phyloP scores from a whole-genome alignment of 495 filamentous ascomycete genomes.

The Talaromyces ruber region DNA sequence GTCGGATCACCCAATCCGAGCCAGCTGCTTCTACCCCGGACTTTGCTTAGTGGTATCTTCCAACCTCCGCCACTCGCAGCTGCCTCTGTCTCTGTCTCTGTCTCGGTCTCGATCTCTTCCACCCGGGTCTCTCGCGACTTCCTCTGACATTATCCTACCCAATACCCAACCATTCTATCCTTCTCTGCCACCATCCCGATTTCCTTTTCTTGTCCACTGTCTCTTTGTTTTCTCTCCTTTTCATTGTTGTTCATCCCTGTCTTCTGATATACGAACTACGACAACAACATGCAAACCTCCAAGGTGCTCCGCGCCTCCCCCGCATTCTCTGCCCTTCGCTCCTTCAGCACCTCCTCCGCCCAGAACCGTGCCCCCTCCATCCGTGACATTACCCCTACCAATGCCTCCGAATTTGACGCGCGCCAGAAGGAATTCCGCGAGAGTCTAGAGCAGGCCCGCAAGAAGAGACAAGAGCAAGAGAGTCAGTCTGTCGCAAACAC shows the following conservation, averaged over 20 bases:
- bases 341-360: constrained; percentile 51
- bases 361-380: constrained; percentile 63
- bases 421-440: constrained; percentile 83
- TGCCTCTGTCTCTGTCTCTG: constrained; percentile 16
- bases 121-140: neutral
- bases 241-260: constrained; percentile 3
- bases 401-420: constrained; percentile 63
- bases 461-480: constrained; percentile 70
- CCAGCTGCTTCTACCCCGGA: constrained; percentile 11
- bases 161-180: neutral
- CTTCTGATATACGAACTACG: constrained; percentile 8
- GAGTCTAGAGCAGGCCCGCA: constrained; percentile 65
- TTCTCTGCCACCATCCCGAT: neutral
- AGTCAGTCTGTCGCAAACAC: constrained; percentile 56
- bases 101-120: constrained; percentile 14
- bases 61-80: constrained; percentile 7
- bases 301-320: constrained; percentile 38
- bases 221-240: constrained; percentile 6
- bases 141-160: neutral
- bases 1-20: neutral
- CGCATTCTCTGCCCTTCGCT: constrained; percentile 42
- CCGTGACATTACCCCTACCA: constrained; percentile 69
- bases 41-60: neutral
- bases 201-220: neutral
- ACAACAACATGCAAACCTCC: constrained; percentile 33